Conservation (phyloP, 768 basidiomycete genomes). For the Rhodocollybia butyracea region DNA sequence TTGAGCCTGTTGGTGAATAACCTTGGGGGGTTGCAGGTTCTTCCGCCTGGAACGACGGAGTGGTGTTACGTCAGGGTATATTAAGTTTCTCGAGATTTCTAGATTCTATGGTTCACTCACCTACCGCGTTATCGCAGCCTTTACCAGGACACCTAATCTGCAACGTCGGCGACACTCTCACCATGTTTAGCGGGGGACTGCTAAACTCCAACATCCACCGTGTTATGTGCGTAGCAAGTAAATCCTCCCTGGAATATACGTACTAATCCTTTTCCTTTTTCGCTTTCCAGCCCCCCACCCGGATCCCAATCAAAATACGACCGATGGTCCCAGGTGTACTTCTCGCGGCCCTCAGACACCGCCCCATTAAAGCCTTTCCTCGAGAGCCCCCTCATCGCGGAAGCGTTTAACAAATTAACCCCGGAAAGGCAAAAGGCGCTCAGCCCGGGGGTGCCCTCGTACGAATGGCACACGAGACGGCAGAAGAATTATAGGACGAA, state of each 20-base stretch:
- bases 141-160: slow-evolving; percentile 56
- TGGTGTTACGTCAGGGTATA: slow-evolving; percentile 68
- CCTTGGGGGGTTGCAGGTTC: slow-evolving; percentile 67
- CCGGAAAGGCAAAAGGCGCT: slow-evolving; percentile 25
- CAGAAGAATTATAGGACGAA: slow-evolving; percentile 43
- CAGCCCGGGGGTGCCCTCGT: slow-evolving; percentile 32
- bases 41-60: slow-evolving; percentile 53
- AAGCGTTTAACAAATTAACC: slow-evolving; percentile 34
- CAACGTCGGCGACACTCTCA: slow-evolving; percentile 60
- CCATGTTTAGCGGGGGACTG: slow-evolving; percentile 61
- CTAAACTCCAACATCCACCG: slow-evolving; percentile 63
- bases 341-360: slow-evolving; percentile 58
- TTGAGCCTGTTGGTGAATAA: slow-evolving; percentile 68
- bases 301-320: slow-evolving; percentile 48
- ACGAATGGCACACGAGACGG: slow-evolving; percentile 43
- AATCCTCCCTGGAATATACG: neutral
- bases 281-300: slow-evolving; percentile 50
- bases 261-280: no score
- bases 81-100: neutral
- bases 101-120: no score
- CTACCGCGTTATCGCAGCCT: slow-evolving; percentile 43
- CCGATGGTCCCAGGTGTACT: slow-evolving; percentile 69
- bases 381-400: slow-evolving; percentile 47
- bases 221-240: slow-evolving; percentile 45
- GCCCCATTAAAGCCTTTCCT: slow-evolving; percentile 47